These are phyloP conservation scores for Penstemon eatonii DNA, from an alignment of 257 asterid genomes.

Conservation along the genomic window DNA sequence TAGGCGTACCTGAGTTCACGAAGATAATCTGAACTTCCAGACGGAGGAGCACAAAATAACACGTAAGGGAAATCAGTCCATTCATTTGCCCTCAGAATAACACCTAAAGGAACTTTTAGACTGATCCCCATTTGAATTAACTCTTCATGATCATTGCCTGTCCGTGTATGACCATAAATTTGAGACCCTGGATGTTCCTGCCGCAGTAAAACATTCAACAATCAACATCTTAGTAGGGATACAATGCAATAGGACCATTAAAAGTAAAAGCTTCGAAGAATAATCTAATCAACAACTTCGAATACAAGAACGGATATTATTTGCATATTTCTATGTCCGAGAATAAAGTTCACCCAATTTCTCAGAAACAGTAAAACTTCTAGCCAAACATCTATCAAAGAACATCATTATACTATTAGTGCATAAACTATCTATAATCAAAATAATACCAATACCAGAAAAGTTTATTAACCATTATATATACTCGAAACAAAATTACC, in stretches of 20 bases:
- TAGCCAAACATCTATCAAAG: too few species aligned
- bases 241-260: constrained; percentile 12
- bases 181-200: constrained; percentile 83
- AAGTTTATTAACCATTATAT: too few species aligned
- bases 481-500: constrained; percentile 40
- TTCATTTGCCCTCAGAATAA: constrained; percentile 47
- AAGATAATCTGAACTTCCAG: constrained; percentile 63
- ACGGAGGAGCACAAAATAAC: constrained; percentile 94
- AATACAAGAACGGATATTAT: not conserved
- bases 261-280: constrained; percentile 4
- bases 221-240: not conserved
- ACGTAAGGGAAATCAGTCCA: constrained; percentile 65
- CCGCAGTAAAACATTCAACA: constrained; percentile 22
- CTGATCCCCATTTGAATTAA: constrained; percentile 68
- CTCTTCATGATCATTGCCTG: constrained; percentile 81
- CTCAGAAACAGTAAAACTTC: too few species aligned
- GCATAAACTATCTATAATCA: too few species aligned
- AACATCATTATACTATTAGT: too few species aligned
- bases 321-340: constrained; percentile 10
- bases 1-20: constrained; percentile 74
- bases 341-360: not conserved
- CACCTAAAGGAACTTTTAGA: constrained; percentile 33
- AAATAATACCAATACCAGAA: too few species aligned
- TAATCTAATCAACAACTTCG: not conserved
- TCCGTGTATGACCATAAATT: constrained; percentile 77